Evolutionary conservation across 2,329 filamentous ascomycete genomes (phyloP), one percentile per base, ranked within the genome.

Genomic region (Penicillium rolfsii): DNA sequence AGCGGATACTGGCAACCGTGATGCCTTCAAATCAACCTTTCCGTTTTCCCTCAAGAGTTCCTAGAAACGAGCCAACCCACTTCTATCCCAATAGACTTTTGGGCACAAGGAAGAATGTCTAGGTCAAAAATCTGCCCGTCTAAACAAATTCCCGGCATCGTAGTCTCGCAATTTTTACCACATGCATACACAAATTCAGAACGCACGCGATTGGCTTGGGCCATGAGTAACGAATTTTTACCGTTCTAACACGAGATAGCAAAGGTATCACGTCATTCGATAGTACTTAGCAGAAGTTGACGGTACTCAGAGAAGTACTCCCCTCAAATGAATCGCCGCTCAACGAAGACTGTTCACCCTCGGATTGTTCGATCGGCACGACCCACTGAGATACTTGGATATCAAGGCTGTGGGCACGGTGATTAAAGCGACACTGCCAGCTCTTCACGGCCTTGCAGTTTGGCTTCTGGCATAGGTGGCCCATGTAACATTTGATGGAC

Each of bases 401-500:
- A 43, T 73, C 68, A 7, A 74, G 52, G 7, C 52, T 68, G 58
- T 75, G 73, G 1, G 65, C 66, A 28, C 61, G 61, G n/a, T 69
- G 67, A 36, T 66, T 66, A 46, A 74, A 74, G 30, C 66, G 71
- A 59, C 72, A 75, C 36, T 69, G 68, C 62, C 66, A 69, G 55
- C 66, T 69, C 60, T 73, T 75, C 4, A 62, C 63, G 28, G 64
- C 71, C 59, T 67, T 71, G 55, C 74, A 76, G 30, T 68, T 68
- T 9, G 70, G 69, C 46, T 71, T 75, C 48, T 76, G 74, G 57
- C 75, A 76, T 33, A 72, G 55, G 61, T 85, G 83, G 0, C 83
- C 83, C 43, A 77, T 71, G 38, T 76, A 73, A 66, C 83, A 85
- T 33, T 77, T 74, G 0, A 70, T 61, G 3, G 70, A 69, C 9